phyloP scores from a whole-genome alignment of 2,329 filamentous ascomycete genomes.

The Chlorencoelia australis region DNA sequence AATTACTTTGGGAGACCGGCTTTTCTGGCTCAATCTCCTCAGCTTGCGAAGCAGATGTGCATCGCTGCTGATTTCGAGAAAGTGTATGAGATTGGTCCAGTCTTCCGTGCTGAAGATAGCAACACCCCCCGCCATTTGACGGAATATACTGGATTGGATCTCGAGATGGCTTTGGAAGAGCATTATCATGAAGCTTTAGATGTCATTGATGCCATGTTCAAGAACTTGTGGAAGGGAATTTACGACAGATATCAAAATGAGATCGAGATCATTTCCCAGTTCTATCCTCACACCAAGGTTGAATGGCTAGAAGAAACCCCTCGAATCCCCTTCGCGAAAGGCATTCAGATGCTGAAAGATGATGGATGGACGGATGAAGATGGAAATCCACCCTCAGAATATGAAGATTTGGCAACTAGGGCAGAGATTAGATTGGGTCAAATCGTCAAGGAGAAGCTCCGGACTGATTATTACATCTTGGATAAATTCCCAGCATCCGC shows the following conservation, averaged over 20 bases:
- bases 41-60: constrained; percentile 86
- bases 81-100: constrained; percentile 82
- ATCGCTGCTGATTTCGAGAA: constrained; percentile 82
- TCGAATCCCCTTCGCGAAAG: constrained; percentile 70
- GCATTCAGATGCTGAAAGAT: constrained; percentile 68
- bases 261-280: constrained; percentile 67
- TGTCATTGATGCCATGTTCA: constrained; percentile 70
- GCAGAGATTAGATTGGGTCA: constrained; percentile 81
- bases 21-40: constrained; percentile 84
- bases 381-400: constrained; percentile 56
- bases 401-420: constrained; percentile 74
- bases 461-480: constrained; percentile 86
- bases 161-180: constrained; percentile 85
- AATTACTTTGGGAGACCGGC: constrained; percentile 84
- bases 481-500: constrained; percentile 85
- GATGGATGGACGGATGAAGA: constrained; percentile 70
- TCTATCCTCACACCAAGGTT: constrained; percentile 79
- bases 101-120: constrained; percentile 91
- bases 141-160: constrained; percentile 84
- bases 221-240: constrained; percentile 64
- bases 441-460: constrained; percentile 75
- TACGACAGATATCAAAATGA: constrained; percentile 61
- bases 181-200: constrained; percentile 83
- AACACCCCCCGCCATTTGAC: constrained; percentile 93
- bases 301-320: constrained; percentile 81